These are phyloP conservation scores for Prosopis cineraria DNA, from an alignment of 306 rosid genomes.

Conservation along the genomic window DNA sequence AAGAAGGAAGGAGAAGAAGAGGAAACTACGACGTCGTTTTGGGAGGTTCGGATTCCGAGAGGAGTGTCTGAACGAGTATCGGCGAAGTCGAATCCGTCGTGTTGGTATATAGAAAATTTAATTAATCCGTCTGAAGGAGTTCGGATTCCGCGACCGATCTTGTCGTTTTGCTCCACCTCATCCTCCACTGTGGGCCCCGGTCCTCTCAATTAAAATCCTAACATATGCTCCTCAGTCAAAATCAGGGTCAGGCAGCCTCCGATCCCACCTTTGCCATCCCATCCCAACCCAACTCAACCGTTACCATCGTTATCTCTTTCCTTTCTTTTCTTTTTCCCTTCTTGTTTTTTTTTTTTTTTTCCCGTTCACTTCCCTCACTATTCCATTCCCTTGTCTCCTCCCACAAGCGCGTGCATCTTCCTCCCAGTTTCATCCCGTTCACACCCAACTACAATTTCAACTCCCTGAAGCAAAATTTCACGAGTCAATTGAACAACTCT, in stretches of 20 bases:
- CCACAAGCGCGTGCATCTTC: not conserved
- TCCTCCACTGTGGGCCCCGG: constrained; percentile 39
- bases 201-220: constrained; percentile 11
- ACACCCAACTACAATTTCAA: not conserved
- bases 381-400: constrained; percentile 3
- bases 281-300: constrained; percentile 40
- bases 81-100: constrained; percentile 61
- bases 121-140: no score
- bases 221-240: constrained; percentile 90
- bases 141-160: constrained; percentile 78
- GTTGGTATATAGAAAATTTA: no score
- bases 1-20: not conserved
- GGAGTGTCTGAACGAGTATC: constrained; percentile 75
- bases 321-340: not conserved
- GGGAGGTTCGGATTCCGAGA: constrained; percentile 33
- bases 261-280: not conserved
- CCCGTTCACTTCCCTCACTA: constrained; percentile 41
- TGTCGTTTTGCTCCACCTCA: constrained; percentile 75
- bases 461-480: no score
- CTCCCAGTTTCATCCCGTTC: not conserved
- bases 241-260: constrained; percentile 32
- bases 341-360: not conserved
- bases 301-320: constrained; percentile 55
- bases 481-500: no score
- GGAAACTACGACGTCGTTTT: not conserved